Evolutionary conservation across 2,329 filamentous ascomycete species (phyloP).

Genomic region (Cladosporium sp.): DNA sequence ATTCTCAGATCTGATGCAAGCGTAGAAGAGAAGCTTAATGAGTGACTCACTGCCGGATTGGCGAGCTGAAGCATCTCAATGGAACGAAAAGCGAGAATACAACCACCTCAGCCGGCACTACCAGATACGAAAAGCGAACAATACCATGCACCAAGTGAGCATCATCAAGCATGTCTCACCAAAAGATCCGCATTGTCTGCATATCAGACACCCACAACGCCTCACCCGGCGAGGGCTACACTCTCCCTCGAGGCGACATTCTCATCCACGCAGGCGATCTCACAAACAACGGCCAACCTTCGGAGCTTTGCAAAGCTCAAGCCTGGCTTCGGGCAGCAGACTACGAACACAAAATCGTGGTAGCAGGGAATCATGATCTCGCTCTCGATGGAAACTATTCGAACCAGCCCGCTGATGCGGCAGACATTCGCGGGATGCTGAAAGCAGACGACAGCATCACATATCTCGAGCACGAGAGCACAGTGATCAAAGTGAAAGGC

Average conservation of each 20-base stretch:
- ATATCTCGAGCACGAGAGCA: conserved; percentile 60
- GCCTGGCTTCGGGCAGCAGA: conserved; percentile 64
- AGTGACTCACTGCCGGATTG: too few relatives aligned
- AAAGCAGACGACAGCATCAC: conserved; percentile 50
- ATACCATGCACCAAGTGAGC: too few relatives aligned
- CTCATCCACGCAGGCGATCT: conserved; percentile 74
- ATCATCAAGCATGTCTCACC: too few relatives aligned
- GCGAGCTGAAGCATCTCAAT: too few relatives aligned
- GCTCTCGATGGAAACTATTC: conserved; percentile 54
- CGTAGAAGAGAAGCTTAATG: too few relatives aligned
- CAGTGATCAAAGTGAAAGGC: conserved; percentile 54
- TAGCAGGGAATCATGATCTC: conserved; percentile 73
- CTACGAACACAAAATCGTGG: conserved; percentile 66
- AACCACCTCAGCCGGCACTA: too few relatives aligned
- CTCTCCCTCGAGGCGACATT: conserved; percentile 67
- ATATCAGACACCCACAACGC: conserved; percentile 74
- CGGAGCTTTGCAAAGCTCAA: conserved; percentile 57
- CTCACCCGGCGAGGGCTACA: conserved; percentile 48
- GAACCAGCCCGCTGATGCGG: conserved; percentile 37
- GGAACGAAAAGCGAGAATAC: too few relatives aligned
- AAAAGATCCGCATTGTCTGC: conserved; percentile 64
- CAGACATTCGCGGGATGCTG: conserved; percentile 54
- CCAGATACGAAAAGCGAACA: too few relatives aligned
- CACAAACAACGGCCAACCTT: conserved; percentile 63
- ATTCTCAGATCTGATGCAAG: too few relatives aligned